phyloP scores from a whole-genome alignment of 148 eudicot species.

The Vaccinium macrocarpon region DNA sequence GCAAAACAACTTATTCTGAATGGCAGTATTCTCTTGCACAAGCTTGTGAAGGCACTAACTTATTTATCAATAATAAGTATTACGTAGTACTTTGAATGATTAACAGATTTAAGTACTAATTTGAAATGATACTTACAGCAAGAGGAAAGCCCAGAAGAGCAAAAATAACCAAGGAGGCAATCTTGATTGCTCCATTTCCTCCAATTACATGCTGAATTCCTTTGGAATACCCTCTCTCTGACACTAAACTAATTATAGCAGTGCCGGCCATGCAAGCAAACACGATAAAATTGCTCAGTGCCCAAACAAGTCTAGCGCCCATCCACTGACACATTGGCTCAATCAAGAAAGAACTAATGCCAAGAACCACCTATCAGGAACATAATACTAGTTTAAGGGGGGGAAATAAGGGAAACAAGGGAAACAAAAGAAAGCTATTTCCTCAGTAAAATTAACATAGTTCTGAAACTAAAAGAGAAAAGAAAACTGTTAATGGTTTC shows the following conservation, averaged over 20 bases:
- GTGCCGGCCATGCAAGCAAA: slow-evolving; percentile 87
- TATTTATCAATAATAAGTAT: background rate
- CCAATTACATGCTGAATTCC: slow-evolving; percentile 60
- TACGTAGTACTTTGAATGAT: background rate
- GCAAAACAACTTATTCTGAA: background rate
- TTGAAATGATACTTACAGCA: slow-evolving; percentile 51
- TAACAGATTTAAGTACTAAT: background rate
- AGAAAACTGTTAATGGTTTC: background rate
- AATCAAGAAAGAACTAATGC: slow-evolving; percentile 77
- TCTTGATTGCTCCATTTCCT: slow-evolving; percentile 56
- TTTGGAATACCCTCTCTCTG: slow-evolving; percentile 48
- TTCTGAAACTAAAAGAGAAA: background rate
- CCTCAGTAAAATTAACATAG: background rate
- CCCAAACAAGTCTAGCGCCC: slow-evolving; percentile 94
- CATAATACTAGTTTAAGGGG: background rate
- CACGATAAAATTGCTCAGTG: slow-evolving; percentile 75
- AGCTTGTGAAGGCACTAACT: background rate
- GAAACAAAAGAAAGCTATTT: background rate
- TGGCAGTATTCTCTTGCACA: background rate
- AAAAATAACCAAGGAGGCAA: slow-evolving; percentile 80
- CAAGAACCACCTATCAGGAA: slow-evolving; percentile 74
- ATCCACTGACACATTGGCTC: slow-evolving; percentile 85
- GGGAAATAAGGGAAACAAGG: background rate
- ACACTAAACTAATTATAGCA: slow-evolving; percentile 74
- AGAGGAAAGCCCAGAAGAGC: slow-evolving; percentile 93